Conservation (phyloP, 1,139 yeast species). For the Lizanozyma gosingica region DNA sequence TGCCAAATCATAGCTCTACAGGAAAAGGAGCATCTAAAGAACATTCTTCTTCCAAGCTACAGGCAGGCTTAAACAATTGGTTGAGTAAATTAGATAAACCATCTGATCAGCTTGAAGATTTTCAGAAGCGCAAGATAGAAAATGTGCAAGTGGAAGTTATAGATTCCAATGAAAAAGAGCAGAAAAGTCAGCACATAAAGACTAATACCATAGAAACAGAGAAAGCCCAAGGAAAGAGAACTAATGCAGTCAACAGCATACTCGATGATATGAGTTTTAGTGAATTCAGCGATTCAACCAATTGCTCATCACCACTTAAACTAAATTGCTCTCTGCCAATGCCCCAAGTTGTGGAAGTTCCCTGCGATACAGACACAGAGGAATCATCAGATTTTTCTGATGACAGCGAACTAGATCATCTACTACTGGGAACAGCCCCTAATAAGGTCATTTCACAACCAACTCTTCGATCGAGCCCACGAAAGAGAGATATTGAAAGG, state of each 20-base stretch:
- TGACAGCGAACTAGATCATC: conserved; percentile 1
- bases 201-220: no score
- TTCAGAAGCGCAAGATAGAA: no score
- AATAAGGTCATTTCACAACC: background rate
- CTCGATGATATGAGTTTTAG: background rate
- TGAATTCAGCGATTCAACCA: background rate
- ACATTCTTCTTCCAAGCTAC: no score
- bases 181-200: no score
- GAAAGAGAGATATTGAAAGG: conserved; percentile 15
- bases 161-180: no score
- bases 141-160: no score
- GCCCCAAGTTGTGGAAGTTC: background rate
- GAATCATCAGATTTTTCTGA: background rate
- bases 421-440: background rate
- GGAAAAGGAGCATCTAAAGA: no score
- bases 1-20: no score
- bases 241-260: background rate
- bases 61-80: background rate
- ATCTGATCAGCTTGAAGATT: no score
- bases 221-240: background rate
- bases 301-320: background rate
- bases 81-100: background rate
- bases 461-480: conserved; percentile 5
- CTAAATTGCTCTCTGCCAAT: no score
- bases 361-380: background rate